Percentiles rank a stretch among this genome's conserved stretches.
Conservation (phyloP, 2,329 filamentous ascomycete genomes). For the Cladosporium sp. region DNA sequence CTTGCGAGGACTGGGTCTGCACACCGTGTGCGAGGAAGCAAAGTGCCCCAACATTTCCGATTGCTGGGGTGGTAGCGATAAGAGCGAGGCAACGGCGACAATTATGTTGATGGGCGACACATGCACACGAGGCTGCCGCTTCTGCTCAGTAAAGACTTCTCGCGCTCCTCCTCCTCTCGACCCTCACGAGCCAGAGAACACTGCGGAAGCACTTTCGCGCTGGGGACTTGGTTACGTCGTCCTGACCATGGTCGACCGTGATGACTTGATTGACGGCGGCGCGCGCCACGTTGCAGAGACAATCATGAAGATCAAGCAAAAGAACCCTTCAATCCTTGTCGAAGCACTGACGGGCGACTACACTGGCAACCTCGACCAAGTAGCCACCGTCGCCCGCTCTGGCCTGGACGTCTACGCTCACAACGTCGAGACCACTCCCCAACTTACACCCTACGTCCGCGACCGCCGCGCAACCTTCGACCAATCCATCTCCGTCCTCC, state of each 20-base stretch:
- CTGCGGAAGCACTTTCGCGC: constrained; percentile 83
- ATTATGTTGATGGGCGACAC: constrained; percentile 99
- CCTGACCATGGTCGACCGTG: constrained; percentile 87
- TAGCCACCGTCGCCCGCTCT: constrained; percentile 76
- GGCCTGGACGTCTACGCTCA: constrained; percentile 96
- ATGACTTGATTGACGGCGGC: constrained; percentile 87
- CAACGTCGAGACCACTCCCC: constrained; percentile 95
- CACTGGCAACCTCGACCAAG: constrained; percentile 81
- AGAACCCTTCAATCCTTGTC: constrained; percentile 70
- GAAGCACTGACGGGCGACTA: constrained; percentile 89
- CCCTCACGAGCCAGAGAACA: constrained; percentile 94
- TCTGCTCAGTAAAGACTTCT: constrained; percentile 94
- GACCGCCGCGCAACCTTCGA: constrained; percentile 88
- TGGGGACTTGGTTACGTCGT: constrained; percentile 98
- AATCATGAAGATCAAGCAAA: constrained; percentile 84
- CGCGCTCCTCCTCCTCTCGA: constrained; percentile 77
- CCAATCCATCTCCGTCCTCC: constrained; percentile 77
- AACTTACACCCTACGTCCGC: constrained; percentile 81
- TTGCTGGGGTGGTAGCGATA: constrained; percentile 91
- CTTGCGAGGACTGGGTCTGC: constrained; percentile 80
- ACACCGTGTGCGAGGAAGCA: constrained; percentile 97
- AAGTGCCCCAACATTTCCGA: constrained; percentile 96
- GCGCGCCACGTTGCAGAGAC: constrained; percentile 90
- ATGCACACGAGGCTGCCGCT: constrained; percentile 92
- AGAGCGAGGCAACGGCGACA: constrained; percentile 88